phyloP scores from a whole-genome alignment of 768 basidiomycete species.

The Albatrellus ellisii region DNA sequence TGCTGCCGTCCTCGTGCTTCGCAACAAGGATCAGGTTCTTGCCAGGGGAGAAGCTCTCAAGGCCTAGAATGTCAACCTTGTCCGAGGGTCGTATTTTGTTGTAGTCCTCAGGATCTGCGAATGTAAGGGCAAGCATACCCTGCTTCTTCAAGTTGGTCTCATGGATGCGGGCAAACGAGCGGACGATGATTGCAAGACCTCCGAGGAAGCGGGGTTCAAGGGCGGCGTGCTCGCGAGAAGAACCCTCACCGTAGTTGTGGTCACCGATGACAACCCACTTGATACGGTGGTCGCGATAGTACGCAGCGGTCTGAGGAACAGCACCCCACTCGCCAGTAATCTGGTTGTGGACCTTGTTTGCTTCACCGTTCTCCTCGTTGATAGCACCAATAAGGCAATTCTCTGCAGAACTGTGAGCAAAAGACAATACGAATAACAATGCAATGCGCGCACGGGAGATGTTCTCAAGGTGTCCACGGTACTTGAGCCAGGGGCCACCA shows the following conservation, averaged over 20 bases:
- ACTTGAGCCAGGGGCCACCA: conserved; percentile 99
- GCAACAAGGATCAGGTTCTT: conserved; percentile 76
- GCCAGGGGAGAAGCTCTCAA: conserved; percentile 82
- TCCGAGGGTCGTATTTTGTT: conserved; percentile 84
- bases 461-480: conserved; percentile 97
- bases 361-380: conserved; percentile 89
- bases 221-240: conserved; percentile 95
- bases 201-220: conserved; percentile 93
- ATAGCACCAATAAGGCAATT: conserved; percentile 98
- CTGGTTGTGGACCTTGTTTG: conserved; percentile 92
- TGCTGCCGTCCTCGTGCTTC: conserved; percentile 74
- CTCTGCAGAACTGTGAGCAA: conserved; percentile 29
- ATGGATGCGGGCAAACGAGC: conserved; percentile 96
- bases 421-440: conserved; percentile 1
- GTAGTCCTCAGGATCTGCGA: conserved; percentile 86
- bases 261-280: conserved; percentile 98
- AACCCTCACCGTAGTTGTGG: conserved; percentile 95
- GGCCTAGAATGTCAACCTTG: conserved; percentile 78
- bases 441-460: conserved; percentile 62
- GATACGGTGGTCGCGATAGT: conserved; percentile 81
- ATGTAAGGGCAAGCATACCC: conserved; percentile 95
- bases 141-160: conserved; percentile 99
- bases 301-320: conserved; percentile 76
- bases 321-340: conserved; percentile 73
- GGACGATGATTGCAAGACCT: conserved; percentile 89